A percentile compares a stretch with the other conserved stretches of the same genome.
Evolutionary conservation across 257 asterid genomes (phyloP).

Genomic region (Solanum chmielewskii): DNA sequence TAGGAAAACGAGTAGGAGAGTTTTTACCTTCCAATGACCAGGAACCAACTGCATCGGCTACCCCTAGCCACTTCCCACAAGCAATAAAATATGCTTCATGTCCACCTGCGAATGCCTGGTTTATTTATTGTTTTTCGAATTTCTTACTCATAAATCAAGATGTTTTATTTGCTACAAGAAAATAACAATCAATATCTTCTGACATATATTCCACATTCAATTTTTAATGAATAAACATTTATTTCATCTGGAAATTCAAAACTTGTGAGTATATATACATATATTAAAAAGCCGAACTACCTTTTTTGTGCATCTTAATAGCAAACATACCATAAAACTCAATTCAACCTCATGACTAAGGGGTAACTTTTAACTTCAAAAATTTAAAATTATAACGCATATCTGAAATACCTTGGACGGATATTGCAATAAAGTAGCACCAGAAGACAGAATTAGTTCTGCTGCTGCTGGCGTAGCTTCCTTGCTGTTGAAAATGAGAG

Average conservation of each 20-base stretch:
- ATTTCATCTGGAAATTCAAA: not conserved
- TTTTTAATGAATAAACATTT: not conserved
- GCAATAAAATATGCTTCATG: constrained; percentile 81
- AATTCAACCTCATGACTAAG: not conserved
- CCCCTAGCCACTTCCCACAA: constrained; percentile 67
- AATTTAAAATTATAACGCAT: not conserved
- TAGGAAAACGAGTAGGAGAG: not conserved
- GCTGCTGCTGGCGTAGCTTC: constrained; percentile 14
- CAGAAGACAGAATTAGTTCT: constrained; percentile 47
- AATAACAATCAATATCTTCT: constrained; percentile 1
- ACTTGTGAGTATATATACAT: not conserved
- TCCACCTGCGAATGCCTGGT: constrained; percentile 97
- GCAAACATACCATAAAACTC: not conserved
- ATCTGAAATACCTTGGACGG: constrained; percentile 65
- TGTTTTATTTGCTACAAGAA: not conserved
- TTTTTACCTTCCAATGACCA: constrained; percentile 75
- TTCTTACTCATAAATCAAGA: constrained; percentile 25
- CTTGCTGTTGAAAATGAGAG: constrained; percentile 37
- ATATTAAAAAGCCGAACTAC: not conserved
- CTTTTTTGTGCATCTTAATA: not conserved
- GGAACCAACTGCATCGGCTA: constrained; percentile 81
- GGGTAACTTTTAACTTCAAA: not conserved
- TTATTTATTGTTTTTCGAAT: constrained; percentile 44
- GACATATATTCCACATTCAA: not conserved
- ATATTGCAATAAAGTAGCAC: constrained; percentile 67